Evolutionary conservation across 257 asterid species (phyloP).

Genomic region (Dorcoceras hygrometricum): DNA sequence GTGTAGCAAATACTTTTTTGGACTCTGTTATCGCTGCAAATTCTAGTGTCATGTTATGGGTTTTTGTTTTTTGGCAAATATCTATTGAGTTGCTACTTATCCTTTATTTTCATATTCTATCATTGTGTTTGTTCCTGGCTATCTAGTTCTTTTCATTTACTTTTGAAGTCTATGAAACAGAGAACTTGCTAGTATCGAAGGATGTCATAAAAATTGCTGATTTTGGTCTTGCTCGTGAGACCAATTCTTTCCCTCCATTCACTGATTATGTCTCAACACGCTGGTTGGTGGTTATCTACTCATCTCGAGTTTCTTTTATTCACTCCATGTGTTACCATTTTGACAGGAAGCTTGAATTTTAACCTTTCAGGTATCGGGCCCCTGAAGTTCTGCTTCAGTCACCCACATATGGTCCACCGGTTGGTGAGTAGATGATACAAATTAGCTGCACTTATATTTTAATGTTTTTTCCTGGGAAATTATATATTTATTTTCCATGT

Average conservation of each 20-base stretch:
- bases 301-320: neutral
- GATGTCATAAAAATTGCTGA: constrained; percentile 59
- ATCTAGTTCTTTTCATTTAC: neutral
- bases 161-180: constrained; percentile 22
- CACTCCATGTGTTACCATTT: constrained; percentile 1
- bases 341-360: constrained; percentile 16
- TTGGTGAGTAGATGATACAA: constrained; percentile 42
- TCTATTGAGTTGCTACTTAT: neutral
- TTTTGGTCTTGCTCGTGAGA: constrained; percentile 74
- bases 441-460: constrained; percentile 9
- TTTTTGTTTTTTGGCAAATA: too few relatives aligned
- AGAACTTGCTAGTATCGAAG: constrained; percentile 55
- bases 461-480: neutral
- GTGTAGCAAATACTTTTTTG: neutral
- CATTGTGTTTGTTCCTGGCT: neutral
- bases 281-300: constrained; percentile 40
- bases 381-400: constrained; percentile 34
- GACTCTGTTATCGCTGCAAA: neutral
- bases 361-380: constrained; percentile 46
- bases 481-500: constrained; percentile 16
- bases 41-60: neutral
- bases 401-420: constrained; percentile 23
- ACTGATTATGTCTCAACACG: constrained; percentile 73
- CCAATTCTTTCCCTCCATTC: constrained; percentile 55
- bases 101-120: neutral